Evolutionary conservation across 257 asterid species (phyloP), one percentile per base, ranked within the genome.

Genomic region (Cynanchum wilfordii): DNA sequence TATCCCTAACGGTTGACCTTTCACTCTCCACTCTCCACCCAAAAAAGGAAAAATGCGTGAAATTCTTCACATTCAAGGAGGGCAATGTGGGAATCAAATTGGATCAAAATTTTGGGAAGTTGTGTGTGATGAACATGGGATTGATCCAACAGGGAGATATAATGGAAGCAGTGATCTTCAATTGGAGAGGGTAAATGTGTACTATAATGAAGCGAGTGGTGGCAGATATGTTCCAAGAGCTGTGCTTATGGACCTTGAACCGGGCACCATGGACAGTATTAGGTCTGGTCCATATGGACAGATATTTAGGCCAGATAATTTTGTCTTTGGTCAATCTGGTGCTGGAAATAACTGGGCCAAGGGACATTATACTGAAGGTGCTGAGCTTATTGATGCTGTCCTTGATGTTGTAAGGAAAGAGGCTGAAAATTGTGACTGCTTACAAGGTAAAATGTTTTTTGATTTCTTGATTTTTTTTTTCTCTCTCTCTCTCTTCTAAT

Each of bases 51-150:
- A 40, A 25, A 68, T 68, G 72, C 72, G 72, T 47, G 72, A 68
- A 22, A 68, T 68, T 27, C 55, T 68, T 45, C 72, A 68, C 20
- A 68, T 68, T 33, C 72, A 68, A 19, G 72, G 72, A 22, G 72
- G 72, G 40, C 72, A 68, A 45, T 68, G 72, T 7, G 72, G 72
- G 72, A 68, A 68, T 68, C 72, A 68, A 68, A 68, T 68, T 40
- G 72, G 72, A 49, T 68, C 72, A 47, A 68, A 68, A 15, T 68
- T 68, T 10, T 68, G 72, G 72, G 72, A 68, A 8, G 72, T 68
- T 47, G 72, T 68, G 13, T 68, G 72, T 15, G 72, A 68, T 68
- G 72, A 68, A 68, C 72, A 68, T 47, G 72, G 57, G 20, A 68
- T 68, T 45, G 72, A 68, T 68, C 72, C 72, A 25, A 68, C 58